Base-by-base conservation (phyloP, 2,329 filamentous ascomycete species). In the Clarireedia homoeocarpa region DNA sequence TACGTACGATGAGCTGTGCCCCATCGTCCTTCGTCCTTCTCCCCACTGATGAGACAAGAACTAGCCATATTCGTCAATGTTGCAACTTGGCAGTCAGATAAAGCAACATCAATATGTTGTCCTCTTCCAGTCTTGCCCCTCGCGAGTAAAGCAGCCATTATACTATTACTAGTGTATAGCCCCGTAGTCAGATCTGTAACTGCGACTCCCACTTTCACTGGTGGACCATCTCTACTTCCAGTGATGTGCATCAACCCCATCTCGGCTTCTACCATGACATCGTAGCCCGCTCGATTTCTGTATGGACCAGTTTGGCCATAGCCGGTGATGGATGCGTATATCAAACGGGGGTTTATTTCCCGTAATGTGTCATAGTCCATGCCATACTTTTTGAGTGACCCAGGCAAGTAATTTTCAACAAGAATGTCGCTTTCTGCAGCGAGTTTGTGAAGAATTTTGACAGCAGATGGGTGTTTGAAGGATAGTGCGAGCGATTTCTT, bases 181-280 rank as follows among this genome's bases (percentile, higher is more conserved):
- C 94, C 94, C 0, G 94, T 97, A 0, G 94, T 97, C 51, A 99
- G 74, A 71, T 99, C 94, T 0, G 94, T 97, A 3, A 99, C 94
- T 2, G 94, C 94, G 2, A 99, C 94, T 17, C 94, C 94, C 2
- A 99, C 94, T 73, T 99, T 99, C 40, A 96, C 94, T 0, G 94
- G 94, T 1, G 91, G 87, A 0, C 92, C 91, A 65, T 95, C 88
- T 55, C 91, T 81, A 59, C 82, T 81, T 34, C 94, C 94, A 0
- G 94, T 99, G 65, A 99, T 97, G 73, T 99, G 94, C 94, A 99
- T 99, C 56, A 99, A 75, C 0, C 94, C 94, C 74, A 99, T 91
- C 70, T 97, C 94, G 58, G 94, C 94, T 75, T 99, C 94, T 10
- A 99, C 92, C 92, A 99, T 99, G 63, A 99, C 94, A 72, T 99